Percentiles rank a stretch among this genome's conserved stretches.
Evolutionary conservation across 176 grass and related monocot genomes (phyloP).

Genomic region (Phoenix dactylifera): DNA sequence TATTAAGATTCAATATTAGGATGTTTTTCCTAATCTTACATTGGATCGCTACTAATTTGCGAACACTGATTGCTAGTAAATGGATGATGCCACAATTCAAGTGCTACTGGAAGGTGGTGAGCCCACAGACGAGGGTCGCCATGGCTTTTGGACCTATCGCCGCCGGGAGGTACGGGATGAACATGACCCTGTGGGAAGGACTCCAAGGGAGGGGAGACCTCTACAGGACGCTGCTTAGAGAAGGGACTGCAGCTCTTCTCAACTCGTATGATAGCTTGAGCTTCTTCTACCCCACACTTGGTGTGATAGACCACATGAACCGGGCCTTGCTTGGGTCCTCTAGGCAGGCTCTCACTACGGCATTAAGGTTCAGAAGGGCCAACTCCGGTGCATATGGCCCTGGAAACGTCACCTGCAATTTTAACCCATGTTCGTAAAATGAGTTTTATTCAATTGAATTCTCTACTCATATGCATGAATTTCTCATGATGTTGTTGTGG

Average conservation of each 20-base stretch:
- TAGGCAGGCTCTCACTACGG: conserved; percentile 39
- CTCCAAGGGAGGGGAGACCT: conserved; percentile 51
- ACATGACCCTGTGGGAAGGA: conserved; percentile 49
- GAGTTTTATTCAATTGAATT: too few species aligned
- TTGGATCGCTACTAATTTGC: too few species aligned
- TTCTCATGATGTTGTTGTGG: too few species aligned
- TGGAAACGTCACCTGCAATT: conserved; percentile 29
- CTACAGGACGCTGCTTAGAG: conserved; percentile 68
- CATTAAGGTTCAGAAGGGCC: conserved; percentile 49
- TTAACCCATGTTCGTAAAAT: conserved; percentile 17
- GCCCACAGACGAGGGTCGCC: conserved; percentile 57
- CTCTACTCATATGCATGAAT: too few species aligned
- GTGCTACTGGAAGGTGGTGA: conserved; percentile 70
- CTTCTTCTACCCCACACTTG: conserved; percentile 30
- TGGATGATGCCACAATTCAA: conserved; percentile 37
- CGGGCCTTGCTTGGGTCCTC: conserved; percentile 36
- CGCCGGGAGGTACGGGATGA: conserved; percentile 39
- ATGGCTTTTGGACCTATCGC: conserved; percentile 69
- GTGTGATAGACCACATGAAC: conserved; percentile 54
- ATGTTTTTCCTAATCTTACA: too few species aligned
- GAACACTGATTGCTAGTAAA: conserved; percentile 14
- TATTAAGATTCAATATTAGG: too few species aligned
- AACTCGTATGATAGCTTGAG: conserved; percentile 63
- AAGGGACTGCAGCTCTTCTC: conserved; percentile 66
- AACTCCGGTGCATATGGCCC: conserved; percentile 25